Evolutionary conservation across 2,329 filamentous ascomycete genomes (phyloP), one percentile per base, ranked within the genome.

Genomic region (Didymellaceae sp.): DNA sequence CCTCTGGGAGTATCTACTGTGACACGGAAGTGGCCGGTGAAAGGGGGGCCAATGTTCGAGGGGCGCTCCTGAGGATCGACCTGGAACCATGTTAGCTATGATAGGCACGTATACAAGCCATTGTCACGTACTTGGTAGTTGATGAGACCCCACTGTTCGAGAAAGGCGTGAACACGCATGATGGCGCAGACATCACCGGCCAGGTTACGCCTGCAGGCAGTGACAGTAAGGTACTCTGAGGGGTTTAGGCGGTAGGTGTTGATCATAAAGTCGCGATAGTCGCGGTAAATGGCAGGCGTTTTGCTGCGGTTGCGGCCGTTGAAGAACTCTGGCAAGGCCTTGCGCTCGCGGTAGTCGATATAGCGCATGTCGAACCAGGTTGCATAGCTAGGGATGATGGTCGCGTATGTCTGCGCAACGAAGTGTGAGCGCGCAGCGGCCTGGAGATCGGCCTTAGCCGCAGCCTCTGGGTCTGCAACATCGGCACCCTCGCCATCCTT

Each of bases 221-320:
- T 99, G 45, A 99, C 93, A 5, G 94, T 99, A 46, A 99, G 82
- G 69, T 99, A 99, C 74, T 99, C 94, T 45, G 91, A 84, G 5
- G 94, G 94, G 71, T 97, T 99, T 48, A 99, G 79, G 28, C 94
- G 88, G 76, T 99, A 99, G 11, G 94, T 97, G 78, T 99, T 99
- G 78, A 99, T 91, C 94, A 99, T 99, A 71, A 99, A 99, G 71
- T 99, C 94, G 63, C 94, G 88, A 75, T 99, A 99, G 71, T 99
- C 94, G 76, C 97, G 97, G 80, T 99, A 99, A 17, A 97, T 90
- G 39, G 91, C 87, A 1, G 91, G 89, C 0, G 94, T 99, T 78
- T 99, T 99, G 85, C 94, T 97, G 66, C 94, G 88, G 76, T 99
- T 99, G 53, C 94, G 86, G 74, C 86, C 93, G 78, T 99, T 99